phyloP scores from a whole-genome alignment of 805 yeast species.

The Clavispora phyllophila region DNA sequence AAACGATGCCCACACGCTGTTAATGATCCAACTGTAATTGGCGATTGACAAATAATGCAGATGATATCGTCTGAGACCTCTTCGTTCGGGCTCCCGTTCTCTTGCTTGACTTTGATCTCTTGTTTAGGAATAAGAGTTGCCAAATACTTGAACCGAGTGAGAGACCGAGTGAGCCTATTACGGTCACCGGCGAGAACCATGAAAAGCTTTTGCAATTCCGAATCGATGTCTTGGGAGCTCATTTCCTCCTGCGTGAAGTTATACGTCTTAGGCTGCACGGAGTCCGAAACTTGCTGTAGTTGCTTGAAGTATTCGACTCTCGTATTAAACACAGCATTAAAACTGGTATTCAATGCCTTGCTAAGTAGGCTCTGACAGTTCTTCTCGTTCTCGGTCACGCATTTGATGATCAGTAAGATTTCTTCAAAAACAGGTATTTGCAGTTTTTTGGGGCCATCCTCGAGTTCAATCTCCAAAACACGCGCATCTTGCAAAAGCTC shows the following conservation, averaged over 20 bases:
- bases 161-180: constrained; percentile 22
- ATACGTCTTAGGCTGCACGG: constrained; percentile 41
- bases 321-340: constrained; percentile 69
- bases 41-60: constrained; percentile 76
- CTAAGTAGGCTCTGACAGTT: constrained; percentile 35
- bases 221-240: constrained; percentile 1
- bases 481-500: constrained; percentile 20
- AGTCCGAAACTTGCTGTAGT: constrained; percentile 81
- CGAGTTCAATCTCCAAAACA: constrained; percentile 21
- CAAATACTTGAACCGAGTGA: constrained; percentile 34
- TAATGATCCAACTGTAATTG: constrained; percentile 69
- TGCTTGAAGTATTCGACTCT: constrained; percentile 79
- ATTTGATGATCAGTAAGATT: constrained; percentile 20
- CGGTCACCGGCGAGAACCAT: constrained; percentile 6
- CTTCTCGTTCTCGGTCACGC: constrained; percentile 40
- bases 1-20: constrained; percentile 91
- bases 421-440: constrained; percentile 18
- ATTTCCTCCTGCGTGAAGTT: constrained; percentile 5
- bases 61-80: constrained; percentile 36
- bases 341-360: constrained; percentile 44
- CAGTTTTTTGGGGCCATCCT: constrained; percentile 16
- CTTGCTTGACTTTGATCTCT: constrained; percentile 2
- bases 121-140: constrained; percentile 17
- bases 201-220: constrained; percentile 3
- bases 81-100: constrained; percentile 3